These are phyloP conservation scores for Jatropha multifida DNA, from an alignment of 441 rosid genomes.

Conservation along the genomic window DNA sequence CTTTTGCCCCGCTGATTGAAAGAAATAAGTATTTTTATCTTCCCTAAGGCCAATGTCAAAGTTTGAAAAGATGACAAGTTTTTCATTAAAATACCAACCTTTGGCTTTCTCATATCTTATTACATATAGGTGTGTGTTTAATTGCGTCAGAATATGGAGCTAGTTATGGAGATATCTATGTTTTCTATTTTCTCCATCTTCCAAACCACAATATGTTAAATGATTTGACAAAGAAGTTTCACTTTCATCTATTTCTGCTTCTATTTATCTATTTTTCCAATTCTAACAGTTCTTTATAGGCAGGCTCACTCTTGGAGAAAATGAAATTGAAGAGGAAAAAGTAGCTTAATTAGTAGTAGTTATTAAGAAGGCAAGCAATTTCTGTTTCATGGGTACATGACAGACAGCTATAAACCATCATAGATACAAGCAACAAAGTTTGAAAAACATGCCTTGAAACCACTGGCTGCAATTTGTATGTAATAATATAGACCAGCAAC, in stretches of 20 bases:
- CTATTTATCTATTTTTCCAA: no score
- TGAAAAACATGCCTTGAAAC: slow-evolving; percentile 52
- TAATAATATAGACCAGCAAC: slow-evolving; percentile 74
- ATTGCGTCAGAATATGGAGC: no score
- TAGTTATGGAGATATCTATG: no score
- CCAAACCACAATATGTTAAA: no score
- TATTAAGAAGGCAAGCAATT: not conserved
- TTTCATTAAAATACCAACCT: no score
- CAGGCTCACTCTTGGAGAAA: not conserved
- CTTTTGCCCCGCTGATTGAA: not conserved
- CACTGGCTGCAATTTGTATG: slow-evolving; percentile 44
- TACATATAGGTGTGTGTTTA: no score
- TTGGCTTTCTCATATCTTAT: no score
- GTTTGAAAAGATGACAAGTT: not conserved
- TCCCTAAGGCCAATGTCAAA: not conserved
- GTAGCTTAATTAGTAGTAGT: not conserved
- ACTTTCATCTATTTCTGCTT: no score
- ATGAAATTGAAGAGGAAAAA: not conserved
- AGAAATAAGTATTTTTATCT: not conserved
- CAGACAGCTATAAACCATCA: not conserved
- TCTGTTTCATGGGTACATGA: not conserved
- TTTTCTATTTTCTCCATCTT: no score
- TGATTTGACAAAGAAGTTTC: no score
- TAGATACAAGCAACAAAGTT: not conserved
- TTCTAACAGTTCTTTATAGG: not conserved